These are phyloP conservation scores for Mortierella antarctica DNA, from an alignment of 192 early-diverging fungal species.

Conservation along the genomic window DNA sequence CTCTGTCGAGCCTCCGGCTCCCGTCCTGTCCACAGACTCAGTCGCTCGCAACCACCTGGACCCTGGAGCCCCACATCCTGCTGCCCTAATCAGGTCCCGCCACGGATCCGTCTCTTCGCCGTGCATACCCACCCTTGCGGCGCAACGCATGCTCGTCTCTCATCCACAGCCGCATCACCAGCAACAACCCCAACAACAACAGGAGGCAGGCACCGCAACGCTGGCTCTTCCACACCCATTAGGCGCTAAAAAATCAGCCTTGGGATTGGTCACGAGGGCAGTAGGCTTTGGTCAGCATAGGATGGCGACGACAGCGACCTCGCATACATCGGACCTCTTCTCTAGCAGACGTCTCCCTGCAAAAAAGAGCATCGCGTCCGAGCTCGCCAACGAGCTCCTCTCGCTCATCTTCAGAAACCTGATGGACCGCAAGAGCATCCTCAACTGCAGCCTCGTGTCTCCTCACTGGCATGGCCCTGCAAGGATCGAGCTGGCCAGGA, in stretches of 20 bases:
- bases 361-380: conserved; percentile 13
- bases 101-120: background rate
- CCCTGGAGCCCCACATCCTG: no score
- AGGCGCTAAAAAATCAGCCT: conserved; percentile 4
- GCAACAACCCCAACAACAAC: background rate
- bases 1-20: no score
- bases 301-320: background rate
- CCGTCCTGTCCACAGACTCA: no score
- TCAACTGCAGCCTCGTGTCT: conserved; percentile 48
- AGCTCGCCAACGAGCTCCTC: conserved; percentile 23
- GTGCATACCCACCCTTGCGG: background rate
- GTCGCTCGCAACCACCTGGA: no score
- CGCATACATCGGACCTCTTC: background rate
- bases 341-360: background rate
- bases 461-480: conserved; percentile 42
- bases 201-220: background rate
- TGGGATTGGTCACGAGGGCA: background rate
- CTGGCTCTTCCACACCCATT: no score
- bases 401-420: conserved; percentile 39
- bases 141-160: background rate
- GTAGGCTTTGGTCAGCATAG: conserved; percentile 3
- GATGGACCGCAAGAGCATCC: conserved; percentile 32
- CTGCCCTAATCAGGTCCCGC: no score
- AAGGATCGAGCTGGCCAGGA: conserved; percentile 16
- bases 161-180: background rate